Percentiles rank a stretch among this genome's conserved stretches.
These are phyloP conservation scores for Cyberlindnera xishuangbannaensis DNA, from an alignment of 805 yeast genomes.

Conservation along the genomic window DNA sequence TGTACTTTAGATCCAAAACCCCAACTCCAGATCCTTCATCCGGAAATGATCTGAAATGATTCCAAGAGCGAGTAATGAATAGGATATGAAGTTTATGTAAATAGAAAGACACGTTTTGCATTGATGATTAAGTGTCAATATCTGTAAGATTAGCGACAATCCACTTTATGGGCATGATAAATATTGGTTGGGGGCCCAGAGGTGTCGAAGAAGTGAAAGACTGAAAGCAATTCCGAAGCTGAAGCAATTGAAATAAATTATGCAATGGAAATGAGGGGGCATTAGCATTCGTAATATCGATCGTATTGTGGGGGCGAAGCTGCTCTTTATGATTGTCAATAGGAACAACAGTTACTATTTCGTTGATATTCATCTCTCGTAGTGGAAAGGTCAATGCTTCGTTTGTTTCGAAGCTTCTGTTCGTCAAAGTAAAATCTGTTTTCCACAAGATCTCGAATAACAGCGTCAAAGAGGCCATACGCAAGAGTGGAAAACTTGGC, in stretches of 20 bases:
- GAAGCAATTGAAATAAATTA: too few species aligned
- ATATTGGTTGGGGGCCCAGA: not conserved
- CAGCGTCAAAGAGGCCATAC: slow-evolving; percentile 32
- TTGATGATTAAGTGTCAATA: too few species aligned
- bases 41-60: not conserved
- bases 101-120: too few species aligned
- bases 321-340: slow-evolving; percentile 12
- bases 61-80: too few species aligned
- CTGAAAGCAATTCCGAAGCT: too few species aligned
- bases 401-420: slow-evolving; percentile 20
- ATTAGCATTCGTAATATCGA: slow-evolving; percentile 9
- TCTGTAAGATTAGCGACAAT: too few species aligned
- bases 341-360: slow-evolving; percentile 21
- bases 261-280: too few species aligned
- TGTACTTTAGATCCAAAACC: slow-evolving; percentile 20
- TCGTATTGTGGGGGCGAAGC: too few species aligned
- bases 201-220: too few species aligned
- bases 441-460: slow-evolving; percentile 36
- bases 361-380: slow-evolving; percentile 21
- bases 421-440: slow-evolving; percentile 34
- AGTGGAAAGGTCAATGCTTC: slow-evolving; percentile 24
- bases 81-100: too few species aligned
- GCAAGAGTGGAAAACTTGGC: slow-evolving; percentile 37
- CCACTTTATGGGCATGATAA: not conserved
- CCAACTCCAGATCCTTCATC: slow-evolving; percentile 10